These are phyloP conservation scores for Anacardium occidentale DNA, from an alignment of 345 rosid genomes.

Conservation along the genomic window DNA sequence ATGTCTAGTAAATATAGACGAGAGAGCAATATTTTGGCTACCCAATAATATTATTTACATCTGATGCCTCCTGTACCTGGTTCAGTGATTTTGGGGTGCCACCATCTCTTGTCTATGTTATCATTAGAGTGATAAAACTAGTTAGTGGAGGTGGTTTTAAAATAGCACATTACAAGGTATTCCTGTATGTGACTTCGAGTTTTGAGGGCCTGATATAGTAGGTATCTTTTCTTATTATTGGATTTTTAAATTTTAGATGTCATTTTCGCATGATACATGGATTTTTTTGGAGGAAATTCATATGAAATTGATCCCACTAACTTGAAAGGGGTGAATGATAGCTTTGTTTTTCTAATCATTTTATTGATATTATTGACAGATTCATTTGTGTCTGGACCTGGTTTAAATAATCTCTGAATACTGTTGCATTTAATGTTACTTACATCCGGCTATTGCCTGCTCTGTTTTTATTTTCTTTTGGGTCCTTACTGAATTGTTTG, in stretches of 20 bases:
- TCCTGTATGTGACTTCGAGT: neutral
- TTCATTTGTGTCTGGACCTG: neutral
- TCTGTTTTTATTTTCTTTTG: neutral
- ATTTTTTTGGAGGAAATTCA: too few species aligned
- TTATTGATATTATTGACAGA: neutral
- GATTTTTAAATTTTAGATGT: too few species aligned
- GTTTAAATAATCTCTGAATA: neutral
- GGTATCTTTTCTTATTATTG: neutral
- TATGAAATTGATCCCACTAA: too few species aligned
- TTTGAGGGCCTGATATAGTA: neutral
- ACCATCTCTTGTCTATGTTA: neutral
- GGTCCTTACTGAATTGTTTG: neutral
- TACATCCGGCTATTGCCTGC: neutral
- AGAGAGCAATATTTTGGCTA: neutral
- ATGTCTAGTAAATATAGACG: too few species aligned
- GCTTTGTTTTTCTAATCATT: neutral
- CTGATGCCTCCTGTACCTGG: neutral
- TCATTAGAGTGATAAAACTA: neutral
- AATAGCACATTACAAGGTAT: neutral
- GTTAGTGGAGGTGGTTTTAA: constrained; percentile 10
- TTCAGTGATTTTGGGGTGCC: neutral
- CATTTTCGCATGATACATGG: too few species aligned
- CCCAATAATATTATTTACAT: neutral
- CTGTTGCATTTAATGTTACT: neutral
- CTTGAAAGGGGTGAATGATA: neutral